phyloP scores from a whole-genome alignment of 2,329 filamentous ascomycete genomes.

The Penicillium hordei region DNA sequence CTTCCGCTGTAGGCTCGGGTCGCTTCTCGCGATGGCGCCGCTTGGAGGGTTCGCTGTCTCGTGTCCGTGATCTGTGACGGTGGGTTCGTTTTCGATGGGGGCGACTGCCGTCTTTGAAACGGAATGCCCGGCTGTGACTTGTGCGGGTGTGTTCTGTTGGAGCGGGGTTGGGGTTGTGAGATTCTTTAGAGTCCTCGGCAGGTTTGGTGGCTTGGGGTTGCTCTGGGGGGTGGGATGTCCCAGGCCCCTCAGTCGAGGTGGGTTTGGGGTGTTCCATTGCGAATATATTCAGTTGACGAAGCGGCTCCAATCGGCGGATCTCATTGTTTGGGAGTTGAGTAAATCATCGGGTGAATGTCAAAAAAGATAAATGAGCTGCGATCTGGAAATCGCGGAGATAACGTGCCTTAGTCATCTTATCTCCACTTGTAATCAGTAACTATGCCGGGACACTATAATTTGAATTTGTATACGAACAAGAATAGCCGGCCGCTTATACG shows the following conservation, averaged over 20 bases:
- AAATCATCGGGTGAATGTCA: background rate
- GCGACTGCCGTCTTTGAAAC: slow-evolving; percentile 16
- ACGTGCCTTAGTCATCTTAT: slow-evolving; percentile 5
- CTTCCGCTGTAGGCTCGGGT: background rate
- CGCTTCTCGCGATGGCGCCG: slow-evolving; percentile 23
- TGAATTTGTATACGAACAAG: too few species aligned
- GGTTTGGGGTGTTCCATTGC: background rate
- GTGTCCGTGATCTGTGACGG: slow-evolving; percentile 1
- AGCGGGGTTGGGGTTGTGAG: background rate
- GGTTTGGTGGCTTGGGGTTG: background rate
- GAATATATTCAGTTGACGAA: background rate
- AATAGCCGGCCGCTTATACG: too few species aligned
- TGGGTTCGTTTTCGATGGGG: slow-evolving; percentile 17
- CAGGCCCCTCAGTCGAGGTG: background rate
- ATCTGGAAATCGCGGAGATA: slow-evolving; percentile 1
- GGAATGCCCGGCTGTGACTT: background rate
- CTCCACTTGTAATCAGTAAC: background rate
- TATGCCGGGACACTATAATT: too few species aligned
- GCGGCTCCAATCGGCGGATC: background rate
- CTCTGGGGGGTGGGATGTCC: background rate
- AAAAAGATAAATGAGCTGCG: background rate
- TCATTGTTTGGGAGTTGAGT: background rate
- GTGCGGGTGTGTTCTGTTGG: background rate
- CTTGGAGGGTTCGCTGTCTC: slow-evolving; percentile 20
- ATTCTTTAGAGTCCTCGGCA: background rate